Evolutionary conservation across 306 rosid genomes (phyloP).

Genomic region (Acacia acuminata): DNA sequence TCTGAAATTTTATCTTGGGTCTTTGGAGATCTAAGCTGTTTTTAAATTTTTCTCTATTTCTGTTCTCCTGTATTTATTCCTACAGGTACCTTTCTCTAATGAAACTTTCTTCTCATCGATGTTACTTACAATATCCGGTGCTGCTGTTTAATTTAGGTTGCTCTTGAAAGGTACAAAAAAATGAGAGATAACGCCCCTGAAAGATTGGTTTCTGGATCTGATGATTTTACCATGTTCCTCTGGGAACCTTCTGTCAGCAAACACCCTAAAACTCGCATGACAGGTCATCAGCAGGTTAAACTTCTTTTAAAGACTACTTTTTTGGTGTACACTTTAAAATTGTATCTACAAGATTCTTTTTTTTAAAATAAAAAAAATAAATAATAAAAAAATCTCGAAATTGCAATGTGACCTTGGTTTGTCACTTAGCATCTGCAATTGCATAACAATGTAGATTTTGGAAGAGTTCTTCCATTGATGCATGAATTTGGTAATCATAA

Average conservation of each 20-base stretch:
- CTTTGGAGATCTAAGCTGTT: not conserved
- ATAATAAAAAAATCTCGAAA: slow-evolving; percentile 25
- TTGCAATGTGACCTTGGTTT: slow-evolving; percentile 15
- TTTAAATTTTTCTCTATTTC: not conserved
- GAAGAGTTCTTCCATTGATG: not conserved
- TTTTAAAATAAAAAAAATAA: not conserved
- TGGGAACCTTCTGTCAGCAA: slow-evolving; percentile 94
- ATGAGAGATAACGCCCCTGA: slow-evolving; percentile 90
- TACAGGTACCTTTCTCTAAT: not conserved
- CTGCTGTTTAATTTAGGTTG: slow-evolving; percentile 57
- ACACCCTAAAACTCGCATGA: slow-evolving; percentile 88
- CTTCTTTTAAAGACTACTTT: not conserved
- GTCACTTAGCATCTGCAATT: slow-evolving; percentile 15
- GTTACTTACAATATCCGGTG: slow-evolving; percentile 1
- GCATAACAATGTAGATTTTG: not conserved
- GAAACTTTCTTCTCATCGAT: slow-evolving; percentile 1
- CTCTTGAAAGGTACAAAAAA: slow-evolving; percentile 83
- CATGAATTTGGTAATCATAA: not conserved
- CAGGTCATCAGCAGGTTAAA: slow-evolving; percentile 93
- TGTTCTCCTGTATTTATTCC: not conserved
- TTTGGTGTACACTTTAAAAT: not conserved
- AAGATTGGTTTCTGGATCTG: slow-evolving; percentile 95
- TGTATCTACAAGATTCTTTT: not conserved
- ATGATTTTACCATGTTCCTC: slow-evolving; percentile 95
- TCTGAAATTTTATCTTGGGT: not conserved